Evolutionary conservation across 2,329 filamentous ascomycete genomes (phyloP), one percentile per base, ranked within the genome.

Genomic region (Cordyceps javanica): DNA sequence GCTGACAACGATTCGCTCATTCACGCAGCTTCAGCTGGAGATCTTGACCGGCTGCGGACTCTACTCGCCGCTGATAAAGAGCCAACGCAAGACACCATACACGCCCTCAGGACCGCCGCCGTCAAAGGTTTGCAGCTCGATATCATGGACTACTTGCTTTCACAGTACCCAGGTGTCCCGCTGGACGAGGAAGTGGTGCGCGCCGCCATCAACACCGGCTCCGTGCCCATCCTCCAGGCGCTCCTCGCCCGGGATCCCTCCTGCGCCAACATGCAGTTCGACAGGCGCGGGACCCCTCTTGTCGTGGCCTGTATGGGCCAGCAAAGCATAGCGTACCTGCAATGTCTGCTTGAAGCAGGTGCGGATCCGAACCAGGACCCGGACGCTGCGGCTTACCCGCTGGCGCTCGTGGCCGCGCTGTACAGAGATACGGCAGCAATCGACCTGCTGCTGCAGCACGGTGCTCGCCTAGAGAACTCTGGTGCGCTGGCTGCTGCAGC

Each of bases 311-410:
- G 60, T 45, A 46, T 58, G 59, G 32, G 50, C 41, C 44, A 46
- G 10, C 52, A 59, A 39, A 30, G 51, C 3, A 14, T 46, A 11
- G 58, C 60, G 6, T 60, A 52, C 19, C 36, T 62, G 25, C 39
- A 28, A 14, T 60, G 58, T 23, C 34, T 62, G 1, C 61, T 62
- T 46, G 55, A 60, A 9, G 16, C 39, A 1, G 61, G 61, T 19
- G 60, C 58, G n/a, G 61, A 62, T 30, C 61, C 61, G 3, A 61
- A 62, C 30, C 59, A 57, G 19, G 48, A 60, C 41, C 41, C 44
- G n/a, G 55, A 57, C 45, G 46, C 44, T 5, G 36, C 25, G 19
- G 30, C 14, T 14, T 49, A 32, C 23, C 45, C 45, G 14, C 36
- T 54, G 16, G 38, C 51, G 6, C 28, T 44, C 10, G 51, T 32